These are phyloP conservation scores for Eimeria maxima DNA, from an alignment of 169 alveolate species.

Conservation along the genomic window DNA sequence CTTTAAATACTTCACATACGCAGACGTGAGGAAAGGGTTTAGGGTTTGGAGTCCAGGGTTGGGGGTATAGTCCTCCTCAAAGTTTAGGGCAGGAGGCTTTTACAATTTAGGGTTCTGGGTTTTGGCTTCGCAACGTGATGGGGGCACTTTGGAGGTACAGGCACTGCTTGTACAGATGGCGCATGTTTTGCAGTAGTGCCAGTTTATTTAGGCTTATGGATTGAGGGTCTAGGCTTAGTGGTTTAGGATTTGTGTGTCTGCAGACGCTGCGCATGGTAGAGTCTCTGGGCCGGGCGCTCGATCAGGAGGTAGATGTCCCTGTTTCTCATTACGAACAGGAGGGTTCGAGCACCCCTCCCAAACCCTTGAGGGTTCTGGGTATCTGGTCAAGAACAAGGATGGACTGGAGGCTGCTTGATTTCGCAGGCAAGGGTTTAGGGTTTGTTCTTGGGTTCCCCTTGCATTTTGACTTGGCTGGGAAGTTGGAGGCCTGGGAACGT, in stretches of 20 bases:
- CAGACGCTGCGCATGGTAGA: constrained; percentile 64
- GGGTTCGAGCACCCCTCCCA: neutral
- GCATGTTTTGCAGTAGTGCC: too few species aligned
- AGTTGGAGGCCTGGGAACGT: too few species aligned
- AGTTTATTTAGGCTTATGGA: neutral
- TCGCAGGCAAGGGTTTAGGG: constrained; percentile 60
- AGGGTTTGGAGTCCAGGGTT: constrained; percentile 44
- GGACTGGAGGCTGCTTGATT: constrained; percentile 53
- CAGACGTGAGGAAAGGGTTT: constrained; percentile 27
- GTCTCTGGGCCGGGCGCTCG: constrained; percentile 43
- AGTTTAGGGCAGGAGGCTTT: too few species aligned
- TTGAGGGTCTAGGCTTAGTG: constrained; percentile 33
- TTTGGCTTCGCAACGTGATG: neutral
- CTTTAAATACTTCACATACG: constrained; percentile 50
- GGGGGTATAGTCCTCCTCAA: neutral
- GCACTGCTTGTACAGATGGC: neutral
- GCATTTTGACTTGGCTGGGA: neutral
- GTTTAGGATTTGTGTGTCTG: constrained; percentile 3
- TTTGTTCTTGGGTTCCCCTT: constrained; percentile 1
- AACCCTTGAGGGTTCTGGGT: constrained; percentile 43
- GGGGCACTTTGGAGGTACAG: neutral
- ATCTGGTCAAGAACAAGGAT: constrained; percentile 33
- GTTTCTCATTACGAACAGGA: neutral
- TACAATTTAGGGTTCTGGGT: too few species aligned
- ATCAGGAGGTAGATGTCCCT: constrained; percentile 21